Conservation (phyloP, 192 early-diverging fungal genomes). For the Dissophora ornata region DNA sequence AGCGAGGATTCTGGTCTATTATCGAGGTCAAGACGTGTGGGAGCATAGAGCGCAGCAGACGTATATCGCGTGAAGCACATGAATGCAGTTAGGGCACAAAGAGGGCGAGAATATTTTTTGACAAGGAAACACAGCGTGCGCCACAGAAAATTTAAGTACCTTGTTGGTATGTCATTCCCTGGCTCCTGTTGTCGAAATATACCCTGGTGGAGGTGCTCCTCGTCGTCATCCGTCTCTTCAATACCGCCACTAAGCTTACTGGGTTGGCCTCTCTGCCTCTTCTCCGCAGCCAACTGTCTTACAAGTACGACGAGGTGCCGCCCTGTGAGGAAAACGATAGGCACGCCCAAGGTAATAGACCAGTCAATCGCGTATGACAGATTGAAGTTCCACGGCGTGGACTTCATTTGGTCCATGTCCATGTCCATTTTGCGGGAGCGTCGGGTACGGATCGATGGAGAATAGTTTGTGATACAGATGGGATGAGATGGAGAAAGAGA, state of each 20-base stretch:
- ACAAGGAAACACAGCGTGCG: no score
- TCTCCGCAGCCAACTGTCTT: neutral
- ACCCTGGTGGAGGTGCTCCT: neutral
- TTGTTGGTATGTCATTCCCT: conserved; percentile 22
- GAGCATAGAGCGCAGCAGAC: no score
- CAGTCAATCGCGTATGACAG: conserved; percentile 39
- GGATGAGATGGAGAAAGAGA: neutral
- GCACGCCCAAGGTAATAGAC: conserved; percentile 23
- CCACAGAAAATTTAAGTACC: conserved; percentile 16
- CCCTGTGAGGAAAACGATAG: conserved; percentile 20
- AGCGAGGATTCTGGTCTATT: neutral
- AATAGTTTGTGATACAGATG: neutral
- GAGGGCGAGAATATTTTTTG: no score
- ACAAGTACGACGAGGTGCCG: conserved; percentile 3
- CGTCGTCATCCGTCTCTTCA: neutral
- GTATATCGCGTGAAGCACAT: no score
- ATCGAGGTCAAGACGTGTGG: neutral
- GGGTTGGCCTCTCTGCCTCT: neutral
- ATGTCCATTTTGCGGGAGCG: conserved; percentile 5
- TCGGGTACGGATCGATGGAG: neutral
- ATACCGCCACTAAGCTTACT: neutral
- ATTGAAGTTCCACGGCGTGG: conserved; percentile 44
- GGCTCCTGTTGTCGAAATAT: conserved; percentile 1
- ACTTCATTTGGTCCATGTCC: conserved; percentile 1
- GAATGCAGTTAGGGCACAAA: no score